Evolutionary conservation across 495 filamentous ascomycete genomes (phyloP).

Genomic region (Penicillium ucsense): DNA sequence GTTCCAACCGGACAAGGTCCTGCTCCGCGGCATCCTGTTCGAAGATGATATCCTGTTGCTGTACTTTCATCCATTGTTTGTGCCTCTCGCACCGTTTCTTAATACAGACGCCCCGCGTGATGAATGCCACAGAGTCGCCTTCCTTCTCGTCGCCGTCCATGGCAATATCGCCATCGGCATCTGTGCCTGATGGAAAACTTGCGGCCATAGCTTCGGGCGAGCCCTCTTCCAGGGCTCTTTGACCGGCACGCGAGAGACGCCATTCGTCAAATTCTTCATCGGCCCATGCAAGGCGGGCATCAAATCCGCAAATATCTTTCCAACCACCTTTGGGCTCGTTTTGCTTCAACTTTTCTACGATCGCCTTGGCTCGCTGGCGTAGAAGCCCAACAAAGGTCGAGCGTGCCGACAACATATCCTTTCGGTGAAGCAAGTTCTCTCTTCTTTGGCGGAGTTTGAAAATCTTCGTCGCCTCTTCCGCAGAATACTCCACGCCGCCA

Average conservation of each 20-base stretch:
- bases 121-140: constrained; percentile 16
- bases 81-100: constrained; percentile 46
- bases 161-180: constrained; percentile 28
- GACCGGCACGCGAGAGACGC: constrained; percentile 32
- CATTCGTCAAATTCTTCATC: constrained; percentile 54
- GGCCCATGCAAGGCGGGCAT: constrained; percentile 49
- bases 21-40: constrained; percentile 32
- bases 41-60: constrained; percentile 41
- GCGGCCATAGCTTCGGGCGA: constrained; percentile 28
- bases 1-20: constrained; percentile 33
- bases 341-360: constrained; percentile 38
- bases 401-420: constrained; percentile 36
- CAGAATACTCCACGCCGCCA: constrained; percentile 26
- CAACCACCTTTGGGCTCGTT: constrained; percentile 41
- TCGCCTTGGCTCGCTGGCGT: constrained; percentile 31
- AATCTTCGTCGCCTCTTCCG: constrained; percentile 32
- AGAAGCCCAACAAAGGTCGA: constrained; percentile 35
- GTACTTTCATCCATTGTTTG: constrained; percentile 42
- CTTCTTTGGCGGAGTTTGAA: constrained; percentile 32
- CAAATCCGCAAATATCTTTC: constrained; percentile 61
- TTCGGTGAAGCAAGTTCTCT: constrained; percentile 27
- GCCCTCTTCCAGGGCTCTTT: constrained; percentile 32
- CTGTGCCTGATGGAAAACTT: constrained; percentile 18
- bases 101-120: constrained; percentile 39
- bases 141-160: constrained; percentile 22